Percentiles rank a stretch among this genome's conserved stretches.
phyloP scores from a whole-genome alignment of 1,284 basidiomycete species.

The Porodaedalea pini region DNA sequence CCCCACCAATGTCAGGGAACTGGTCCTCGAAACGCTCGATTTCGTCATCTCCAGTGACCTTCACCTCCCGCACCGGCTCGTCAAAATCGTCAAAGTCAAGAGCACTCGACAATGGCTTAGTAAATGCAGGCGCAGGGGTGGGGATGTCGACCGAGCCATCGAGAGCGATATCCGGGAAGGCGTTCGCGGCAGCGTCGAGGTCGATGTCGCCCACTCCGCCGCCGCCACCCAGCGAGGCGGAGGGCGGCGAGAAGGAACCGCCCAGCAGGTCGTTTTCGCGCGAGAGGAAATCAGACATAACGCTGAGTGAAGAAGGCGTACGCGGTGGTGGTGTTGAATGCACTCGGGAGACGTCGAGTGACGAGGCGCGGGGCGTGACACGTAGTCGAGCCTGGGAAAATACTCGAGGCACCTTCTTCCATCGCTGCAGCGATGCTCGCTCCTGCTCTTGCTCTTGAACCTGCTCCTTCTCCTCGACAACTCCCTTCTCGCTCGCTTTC shows the following conservation, averaged over 20 bases:
- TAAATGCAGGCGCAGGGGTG: slow-evolving; percentile 36
- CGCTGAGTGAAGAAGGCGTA: background rate
- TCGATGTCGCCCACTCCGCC: slow-evolving; percentile 56
- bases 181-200: slow-evolving; percentile 73
- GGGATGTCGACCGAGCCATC: slow-evolving; percentile 59
- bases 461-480: background rate
- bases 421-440: background rate
- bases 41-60: slow-evolving; percentile 84
- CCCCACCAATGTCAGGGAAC: slow-evolving; percentile 80
- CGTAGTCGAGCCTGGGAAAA: slow-evolving; percentile 1
- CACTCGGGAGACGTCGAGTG: slow-evolving; percentile 1
- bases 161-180: slow-evolving; percentile 82
- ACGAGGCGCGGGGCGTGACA: slow-evolving; percentile 7
- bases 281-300: background rate
- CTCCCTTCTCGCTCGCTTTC: background rate
- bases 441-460: background rate
- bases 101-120: slow-evolving; percentile 26
- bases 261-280: slow-evolving; percentile 24
- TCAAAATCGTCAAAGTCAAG: slow-evolving; percentile 63
- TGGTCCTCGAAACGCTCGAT: slow-evolving; percentile 88
- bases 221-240: slow-evolving; percentile 29
- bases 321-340: background rate
- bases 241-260: slow-evolving; percentile 34
- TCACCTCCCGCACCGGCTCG: slow-evolving; percentile 52
- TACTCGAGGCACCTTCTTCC: background rate